Conservation (phyloP, 2,329 filamentous ascomycete genomes). For the Akanthomyces dipterigenus region DNA sequence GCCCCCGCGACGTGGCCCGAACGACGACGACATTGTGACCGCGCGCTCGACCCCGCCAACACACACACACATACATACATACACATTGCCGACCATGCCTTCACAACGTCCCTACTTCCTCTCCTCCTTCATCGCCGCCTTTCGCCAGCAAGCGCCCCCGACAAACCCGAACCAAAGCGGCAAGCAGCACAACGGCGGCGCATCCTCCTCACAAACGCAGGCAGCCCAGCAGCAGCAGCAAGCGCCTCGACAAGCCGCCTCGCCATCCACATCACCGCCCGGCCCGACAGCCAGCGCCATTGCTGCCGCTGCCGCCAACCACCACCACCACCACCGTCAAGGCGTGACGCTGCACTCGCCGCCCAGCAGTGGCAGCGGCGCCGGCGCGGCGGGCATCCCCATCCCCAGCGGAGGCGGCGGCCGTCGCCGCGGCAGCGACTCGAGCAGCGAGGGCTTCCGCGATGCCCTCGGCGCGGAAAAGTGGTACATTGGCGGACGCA, state of each 20-base stretch:
- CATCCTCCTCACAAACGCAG: not conserved
- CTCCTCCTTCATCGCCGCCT: slow-evolving; percentile 49
- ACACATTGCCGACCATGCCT: slow-evolving; percentile 31
- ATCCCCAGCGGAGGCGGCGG: slow-evolving; percentile 29
- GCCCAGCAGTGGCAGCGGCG: slow-evolving; percentile 15
- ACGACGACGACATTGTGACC: not conserved
- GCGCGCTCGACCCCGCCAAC: not conserved
- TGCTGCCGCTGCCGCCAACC: slow-evolving; percentile 7
- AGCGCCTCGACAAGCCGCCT: not conserved
- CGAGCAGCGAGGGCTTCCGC: slow-evolving; percentile 67
- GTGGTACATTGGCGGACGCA: slow-evolving; percentile 76
- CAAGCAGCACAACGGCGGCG: slow-evolving; percentile 7
- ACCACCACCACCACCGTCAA: slow-evolving; percentile 14
- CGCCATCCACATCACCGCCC: not conserved
- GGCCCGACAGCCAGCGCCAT: not conserved
- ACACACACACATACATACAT: not conserved
- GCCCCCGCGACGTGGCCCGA: no score
- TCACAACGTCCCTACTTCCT: slow-evolving; percentile 51
- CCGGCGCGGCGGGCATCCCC: slow-evolving; percentile 27
- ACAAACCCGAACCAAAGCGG: slow-evolving; percentile 29
- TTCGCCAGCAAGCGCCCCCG: slow-evolving; percentile 40
- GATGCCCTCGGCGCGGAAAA: slow-evolving; percentile 67
- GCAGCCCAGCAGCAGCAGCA: slow-evolving; percentile 14
- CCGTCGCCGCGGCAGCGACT: slow-evolving; percentile 63
- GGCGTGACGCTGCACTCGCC: slow-evolving; percentile 23